A percentile compares a stretch with the other conserved stretches of the same genome.
phyloP scores from a whole-genome alignment of 495 filamentous ascomycete genomes.

The Penicillium desertorum region DNA sequence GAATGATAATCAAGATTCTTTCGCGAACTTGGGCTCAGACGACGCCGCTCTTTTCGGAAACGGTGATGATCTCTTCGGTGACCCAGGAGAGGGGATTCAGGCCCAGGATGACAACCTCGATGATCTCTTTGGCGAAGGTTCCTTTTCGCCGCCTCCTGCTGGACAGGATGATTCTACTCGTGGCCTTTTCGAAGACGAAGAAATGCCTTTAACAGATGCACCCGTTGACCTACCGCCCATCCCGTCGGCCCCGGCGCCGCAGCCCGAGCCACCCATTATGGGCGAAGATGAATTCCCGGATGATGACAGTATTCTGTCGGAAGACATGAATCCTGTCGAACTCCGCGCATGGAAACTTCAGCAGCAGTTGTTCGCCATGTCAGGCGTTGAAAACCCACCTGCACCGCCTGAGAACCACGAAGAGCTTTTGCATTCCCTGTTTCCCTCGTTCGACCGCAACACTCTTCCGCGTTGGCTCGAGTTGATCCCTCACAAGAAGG shows the following conservation, averaged over 20 bases:
- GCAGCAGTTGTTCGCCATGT: constrained; percentile 53
- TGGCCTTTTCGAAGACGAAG: constrained; percentile 42
- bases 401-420: constrained; percentile 62
- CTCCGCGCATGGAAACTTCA: constrained; percentile 53
- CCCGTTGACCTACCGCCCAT: constrained; percentile 27
- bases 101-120: constrained; percentile 45
- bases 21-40: constrained; percentile 31
- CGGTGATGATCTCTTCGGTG: constrained; percentile 46
- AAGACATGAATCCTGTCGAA: constrained; percentile 47
- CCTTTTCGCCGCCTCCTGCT: constrained; percentile 36
- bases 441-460: constrained; percentile 67
- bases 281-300: constrained; percentile 42
- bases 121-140: constrained; percentile 56
- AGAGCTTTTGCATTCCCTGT: constrained; percentile 66
- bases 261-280: constrained; percentile 33
- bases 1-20: constrained; percentile 24
- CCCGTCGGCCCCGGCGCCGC: constrained; percentile 26
- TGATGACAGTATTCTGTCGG: constrained; percentile 29
- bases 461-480: constrained; percentile 67
- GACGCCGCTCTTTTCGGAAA: constrained; percentile 55
- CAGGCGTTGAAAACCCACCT: constrained; percentile 48
- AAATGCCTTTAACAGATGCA: constrained; percentile 27
- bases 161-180: constrained; percentile 44
- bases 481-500: constrained; percentile 71
- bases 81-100: constrained; percentile 33